Evolutionary conservation across 2,329 filamentous ascomycete genomes (phyloP), one percentile per base, ranked within the genome.

Genomic region (Ophiosphaerella korrae): DNA sequence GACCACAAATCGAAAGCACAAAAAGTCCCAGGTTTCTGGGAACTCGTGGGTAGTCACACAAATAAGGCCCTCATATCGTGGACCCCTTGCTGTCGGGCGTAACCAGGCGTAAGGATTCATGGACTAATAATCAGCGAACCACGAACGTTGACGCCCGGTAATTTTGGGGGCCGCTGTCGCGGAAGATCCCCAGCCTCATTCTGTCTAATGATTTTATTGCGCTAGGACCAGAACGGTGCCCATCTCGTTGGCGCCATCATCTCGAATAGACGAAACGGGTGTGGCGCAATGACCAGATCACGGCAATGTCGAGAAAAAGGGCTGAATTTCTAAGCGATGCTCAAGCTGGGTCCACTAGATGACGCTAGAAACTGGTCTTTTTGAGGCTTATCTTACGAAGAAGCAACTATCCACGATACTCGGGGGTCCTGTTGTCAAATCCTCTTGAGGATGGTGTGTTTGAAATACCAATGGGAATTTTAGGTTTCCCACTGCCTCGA

Each of bases 31-130:
- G 31, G 32, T 13, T 21, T 31, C 11, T 18, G 34, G 31, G 32
- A 34, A 26, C 21, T 16, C 4, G 13, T 32, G 42, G 16, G 16
- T 14, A 44, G 31, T 34, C 23, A 26, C 38, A 35, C 14, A 12
- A 18, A 23, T 40, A n/a, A 32, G 44, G 36, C 44, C 13, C 6
- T 29, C 44, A 32, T 36, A 18, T 40, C 6, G 18, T 21, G 18
- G 3, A 24, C 31, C 44, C 44, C 21, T 46, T 31, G 18, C 29
- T 33, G 26, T 33, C 24, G 44, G 44, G 44, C 44, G 44, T 46
- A 46, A 39, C 36, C n/a, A 46, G 44, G 44, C 44, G 44, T 46
- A 46, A 33, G 18, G 11, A 40, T 18, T 12, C 44, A 33, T 18
- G 21, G 21, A 3, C 21, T 9, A 18, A 16, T 21, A 11, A 40